Evolutionary conservation across 1,284 basidiomycete genomes (phyloP), one percentile per base, ranked within the genome.

Genomic region (Lentinus polychrous): DNA sequence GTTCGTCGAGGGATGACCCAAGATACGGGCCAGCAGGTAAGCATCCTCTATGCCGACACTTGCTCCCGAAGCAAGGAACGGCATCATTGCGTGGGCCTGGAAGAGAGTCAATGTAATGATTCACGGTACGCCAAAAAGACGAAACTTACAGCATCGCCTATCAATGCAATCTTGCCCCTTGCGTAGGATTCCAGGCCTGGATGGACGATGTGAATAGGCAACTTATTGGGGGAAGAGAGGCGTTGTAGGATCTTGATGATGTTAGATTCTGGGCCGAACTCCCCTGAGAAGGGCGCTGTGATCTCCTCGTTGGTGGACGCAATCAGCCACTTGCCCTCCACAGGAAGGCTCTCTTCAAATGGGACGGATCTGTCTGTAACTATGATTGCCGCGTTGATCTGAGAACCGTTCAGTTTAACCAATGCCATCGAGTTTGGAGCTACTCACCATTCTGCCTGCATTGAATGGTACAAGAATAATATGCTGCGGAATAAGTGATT

Each of bases 1-100:
- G 15, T 40, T 68, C 6, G 74, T 71, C 48, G 65, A 58, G 1
- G 75, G 68, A 52, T 76, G 72, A 2, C 60, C 57, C 2, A 84
- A 71, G 6, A 84, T 63, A 18, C 66, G 60, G 38, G 70, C 70
- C 12, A 83, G 63, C 14, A 75, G 61, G 40, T 73, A 72, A 0
- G 75, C 74, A 54, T 83, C 81, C 56, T 83, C 81, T 38, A 82
- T 69, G 0, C 76, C 79, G 62, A 82, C 79, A 1, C 79, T 76
- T 11, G 77, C 78, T 10, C 80, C 80, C 0, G 78, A 73, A 2
- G 79, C 79, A 14, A 81, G 64, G 56, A 80, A 77, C 0, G 81
- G 79, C n/a, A 72, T 60, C 71, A 79, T 82, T 0, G 67, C 77
- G 57, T 83, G 80, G 14, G 76, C 76, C 75, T 75, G n/a, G 3